These are phyloP conservation scores for Waitea zeae DNA, from an alignment of 1,284 basidiomycete species.

Conservation along the genomic window DNA sequence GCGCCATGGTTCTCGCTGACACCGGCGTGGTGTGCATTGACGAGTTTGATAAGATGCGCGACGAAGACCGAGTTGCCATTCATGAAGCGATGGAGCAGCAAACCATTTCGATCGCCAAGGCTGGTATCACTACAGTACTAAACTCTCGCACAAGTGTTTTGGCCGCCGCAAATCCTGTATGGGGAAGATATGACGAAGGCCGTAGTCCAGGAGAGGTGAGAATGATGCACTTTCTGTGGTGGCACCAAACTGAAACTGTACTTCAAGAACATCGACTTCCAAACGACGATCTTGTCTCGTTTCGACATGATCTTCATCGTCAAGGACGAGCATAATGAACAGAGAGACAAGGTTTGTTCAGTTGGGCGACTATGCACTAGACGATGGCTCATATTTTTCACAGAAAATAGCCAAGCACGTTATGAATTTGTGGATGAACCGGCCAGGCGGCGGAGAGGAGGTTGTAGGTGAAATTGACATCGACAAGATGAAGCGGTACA, in stretches of 20 bases:
- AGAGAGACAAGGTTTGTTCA: slow-evolving; percentile 61
- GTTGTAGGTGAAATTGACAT: slow-evolving; percentile 87
- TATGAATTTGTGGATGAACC: slow-evolving; percentile 98
- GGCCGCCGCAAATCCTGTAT: slow-evolving; percentile 97
- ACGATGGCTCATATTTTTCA: slow-evolving; percentile 2
- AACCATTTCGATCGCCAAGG: slow-evolving; percentile 98
- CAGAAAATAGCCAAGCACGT: slow-evolving; percentile 95
- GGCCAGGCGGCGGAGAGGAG: slow-evolving; percentile 40
- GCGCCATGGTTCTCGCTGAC: slow-evolving; percentile 98
- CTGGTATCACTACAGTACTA: slow-evolving; percentile 95
- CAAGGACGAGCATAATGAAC: slow-evolving; percentile 95
- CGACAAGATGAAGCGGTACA: slow-evolving; percentile 97
- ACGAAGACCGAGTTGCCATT: slow-evolving; percentile 97
- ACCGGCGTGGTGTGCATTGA: slow-evolving; percentile 99
- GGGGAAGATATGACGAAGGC: slow-evolving; percentile 96
- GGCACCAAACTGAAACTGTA: neutral
- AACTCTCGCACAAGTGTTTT: slow-evolving; percentile 95
- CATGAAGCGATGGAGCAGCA: slow-evolving; percentile 99
- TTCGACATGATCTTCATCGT: slow-evolving; percentile 99
- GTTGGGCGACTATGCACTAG: slow-evolving; percentile 5
- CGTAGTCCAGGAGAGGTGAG: slow-evolving; percentile 94
- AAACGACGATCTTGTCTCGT: slow-evolving; percentile 94
- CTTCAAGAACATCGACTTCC: slow-evolving; percentile 89
- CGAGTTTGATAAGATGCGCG: slow-evolving; percentile 99
- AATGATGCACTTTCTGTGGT: slow-evolving; percentile 6